Evolutionary conservation across 257 asterid genomes (phyloP).

Genomic region (Plantago ovata): DNA sequence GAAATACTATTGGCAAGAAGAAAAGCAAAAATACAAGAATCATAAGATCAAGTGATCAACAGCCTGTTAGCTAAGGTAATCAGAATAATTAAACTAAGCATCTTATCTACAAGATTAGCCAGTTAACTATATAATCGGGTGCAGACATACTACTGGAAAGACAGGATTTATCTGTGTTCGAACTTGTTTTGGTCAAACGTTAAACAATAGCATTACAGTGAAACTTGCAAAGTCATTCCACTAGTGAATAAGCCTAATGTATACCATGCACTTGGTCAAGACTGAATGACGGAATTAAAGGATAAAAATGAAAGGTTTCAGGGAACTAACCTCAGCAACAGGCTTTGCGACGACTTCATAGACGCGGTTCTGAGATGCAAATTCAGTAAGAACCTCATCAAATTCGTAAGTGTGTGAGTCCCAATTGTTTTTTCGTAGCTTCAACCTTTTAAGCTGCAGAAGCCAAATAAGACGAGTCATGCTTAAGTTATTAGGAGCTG

Average conservation of each 20-base stretch:
- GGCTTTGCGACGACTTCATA: conserved; percentile 99
- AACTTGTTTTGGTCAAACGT: too few species aligned
- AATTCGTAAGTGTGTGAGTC: conserved; percentile 96
- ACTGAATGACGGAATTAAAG: conserved; percentile 1
- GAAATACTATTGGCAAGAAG: too few species aligned
- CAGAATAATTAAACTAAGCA: neutral
- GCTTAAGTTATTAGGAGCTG: conserved; percentile 15
- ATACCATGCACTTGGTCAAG: conserved; percentile 7
- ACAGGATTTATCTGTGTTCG: neutral
- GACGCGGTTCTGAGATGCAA: conserved; percentile 95
- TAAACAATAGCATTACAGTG: too few species aligned
- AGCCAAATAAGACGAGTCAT: conserved; percentile 21
- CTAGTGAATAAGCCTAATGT: neutral
- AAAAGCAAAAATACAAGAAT: neutral
- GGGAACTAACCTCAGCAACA: conserved; percentile 83
- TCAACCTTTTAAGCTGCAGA: conserved; percentile 88
- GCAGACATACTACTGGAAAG: neutral
- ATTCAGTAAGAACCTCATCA: conserved; percentile 94
- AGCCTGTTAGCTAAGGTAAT: neutral
- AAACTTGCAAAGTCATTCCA: neutral
- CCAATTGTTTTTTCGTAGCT: conserved; percentile 97
- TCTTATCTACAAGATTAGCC: neutral
- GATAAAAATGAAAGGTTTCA: conserved; percentile 10
- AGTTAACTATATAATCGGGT: neutral
- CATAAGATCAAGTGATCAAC: neutral